Base-by-base conservation (phyloP, 2,329 filamentous ascomycete species). In the Acarospora socialis region DNA sequence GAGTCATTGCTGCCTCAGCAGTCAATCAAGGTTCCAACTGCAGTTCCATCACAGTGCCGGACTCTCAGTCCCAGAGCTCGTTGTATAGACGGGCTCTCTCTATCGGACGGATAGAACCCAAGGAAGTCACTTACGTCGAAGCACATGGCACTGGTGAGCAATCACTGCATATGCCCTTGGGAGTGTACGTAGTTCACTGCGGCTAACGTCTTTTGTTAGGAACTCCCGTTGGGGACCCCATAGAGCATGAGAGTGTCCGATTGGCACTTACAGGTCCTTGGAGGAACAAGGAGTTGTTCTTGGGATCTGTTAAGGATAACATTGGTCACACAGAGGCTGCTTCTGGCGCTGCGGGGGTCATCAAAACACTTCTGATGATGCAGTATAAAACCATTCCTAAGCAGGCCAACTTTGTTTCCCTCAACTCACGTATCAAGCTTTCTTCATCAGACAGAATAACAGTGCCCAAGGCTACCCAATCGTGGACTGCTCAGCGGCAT, bases 351-450 rank as follows among this genome's bases (percentile, higher is more conserved):
- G 46, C 44, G 1, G 44, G 43, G 1, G 17, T 52, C 4, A 32
- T 39, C 12, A 52, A 52, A 24, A 33, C 46, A 4, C 23, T 50
- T 6, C 20, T 45, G 4, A 50, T 51, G 45, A 42, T 50, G 32
- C 23, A 43, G 8, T 35, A 44, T 2, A 25, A 27, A 2, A 21
- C 32, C 6, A 41, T 49, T 7, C 43, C 49, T 1, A 42, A 40
- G 2, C 46, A 49, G 20, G 43, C 14, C 26, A 28, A 16, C 14
- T 28, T 9, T 16, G 1, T 37, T 50, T 16, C 37, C 42, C 3
- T n/a, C n/a, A n/a, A n/a, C n/a, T n/a, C n/a, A n/a, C n/a, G n/a
- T n/a, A n/a, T n/a, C n/a, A n/a, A n/a, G n/a, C n/a, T n/a, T n/a
- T n/a, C n/a, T n/a, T n/a, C n/a, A n/a, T n/a, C n/a, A n/a, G n/a